Evolutionary conservation across 164 flowering plant species (phyloP), one percentile per base, ranked within the genome.

Genomic region (Macadamia tetraphylla): DNA sequence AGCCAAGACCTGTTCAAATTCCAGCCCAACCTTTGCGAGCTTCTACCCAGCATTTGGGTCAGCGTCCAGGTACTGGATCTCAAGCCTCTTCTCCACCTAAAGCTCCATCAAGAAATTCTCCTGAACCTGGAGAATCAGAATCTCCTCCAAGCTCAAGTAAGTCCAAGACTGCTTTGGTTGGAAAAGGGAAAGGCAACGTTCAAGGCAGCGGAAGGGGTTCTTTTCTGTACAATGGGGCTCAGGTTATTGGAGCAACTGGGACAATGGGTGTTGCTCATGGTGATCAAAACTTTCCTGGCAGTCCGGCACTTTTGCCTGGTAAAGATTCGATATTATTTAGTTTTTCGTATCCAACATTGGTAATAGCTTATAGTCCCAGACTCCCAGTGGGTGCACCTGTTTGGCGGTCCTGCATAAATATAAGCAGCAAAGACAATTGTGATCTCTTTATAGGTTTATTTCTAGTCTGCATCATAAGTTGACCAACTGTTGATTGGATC

Each of bases 271-370:
- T 77, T 76, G 79, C 81, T 72, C 92, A 69, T 74, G 88, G 93
- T 70, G 98, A 95, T 81, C 92, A 77, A 56, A 92, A 86, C 71
- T 85, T 89, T 66, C 88, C 96, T 67, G 84, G 61, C 8, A 63
- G 85, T 65, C 85, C 87, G 44, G 73, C 97, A 42, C 86, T 95
- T 74, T 83, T 92, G 75, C 99, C 91, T 81, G 93, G 99, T 89
- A 79, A 32, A 46, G 30, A 53, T 32, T 40, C 43, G 18, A 14
- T 32, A 68, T 46, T 53, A 43, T 14, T 3, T 58, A 29, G 6
- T 23, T 5, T 64, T 4, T 46, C 51, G 14, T 53, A 53, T 17
- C 17, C 15, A 53, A 53, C 57, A 17, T 17, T 17, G 6, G n/a
- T 11, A 23, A 53, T 53, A 53, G 57, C 57, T 53, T 53, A 14